Percentiles rank a stretch among this genome's conserved stretches.
These are phyloP conservation scores for Solanum virginianum DNA, from an alignment of 257 asterid genomes.

Conservation along the genomic window DNA sequence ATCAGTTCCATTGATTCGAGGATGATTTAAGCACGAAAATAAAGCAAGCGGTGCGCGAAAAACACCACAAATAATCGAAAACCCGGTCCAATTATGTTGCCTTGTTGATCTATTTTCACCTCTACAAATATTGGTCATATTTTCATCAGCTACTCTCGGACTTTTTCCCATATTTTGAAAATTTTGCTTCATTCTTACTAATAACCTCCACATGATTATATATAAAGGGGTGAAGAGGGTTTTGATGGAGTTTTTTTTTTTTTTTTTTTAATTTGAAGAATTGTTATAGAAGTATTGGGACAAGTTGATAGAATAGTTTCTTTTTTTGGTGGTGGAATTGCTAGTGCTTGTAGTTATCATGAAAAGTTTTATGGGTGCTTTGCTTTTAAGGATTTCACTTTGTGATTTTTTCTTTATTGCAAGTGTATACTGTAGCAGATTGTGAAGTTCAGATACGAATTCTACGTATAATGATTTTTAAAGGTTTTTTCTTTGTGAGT, in stretches of 20 bases:
- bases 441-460: neutral
- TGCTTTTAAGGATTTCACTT: neutral
- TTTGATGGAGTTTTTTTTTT: neutral
- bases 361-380: neutral
- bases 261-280: neutral
- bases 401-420: neutral
- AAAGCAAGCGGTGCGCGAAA: constrained; percentile 21
- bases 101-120: neutral
- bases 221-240: neutral
- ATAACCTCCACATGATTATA: constrained; percentile 6
- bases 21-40: constrained; percentile 20
- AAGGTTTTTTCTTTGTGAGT: neutral
- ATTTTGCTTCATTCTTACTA: constrained; percentile 11
- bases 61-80: constrained; percentile 15
- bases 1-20: constrained; percentile 19
- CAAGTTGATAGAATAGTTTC: neutral
- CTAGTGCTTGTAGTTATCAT: constrained; percentile 10
- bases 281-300: neutral
- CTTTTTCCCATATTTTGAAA: constrained; percentile 20
- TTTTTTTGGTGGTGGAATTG: neutral
- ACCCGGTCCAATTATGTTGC: constrained; percentile 4
- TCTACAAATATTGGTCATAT: neutral
- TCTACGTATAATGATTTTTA: neutral
- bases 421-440: neutral
- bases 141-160: constrained; percentile 34